These are phyloP conservation scores for Coccomyxa sp. DNA, from an alignment of 139 green algal genomes.

Conservation along the genomic window DNA sequence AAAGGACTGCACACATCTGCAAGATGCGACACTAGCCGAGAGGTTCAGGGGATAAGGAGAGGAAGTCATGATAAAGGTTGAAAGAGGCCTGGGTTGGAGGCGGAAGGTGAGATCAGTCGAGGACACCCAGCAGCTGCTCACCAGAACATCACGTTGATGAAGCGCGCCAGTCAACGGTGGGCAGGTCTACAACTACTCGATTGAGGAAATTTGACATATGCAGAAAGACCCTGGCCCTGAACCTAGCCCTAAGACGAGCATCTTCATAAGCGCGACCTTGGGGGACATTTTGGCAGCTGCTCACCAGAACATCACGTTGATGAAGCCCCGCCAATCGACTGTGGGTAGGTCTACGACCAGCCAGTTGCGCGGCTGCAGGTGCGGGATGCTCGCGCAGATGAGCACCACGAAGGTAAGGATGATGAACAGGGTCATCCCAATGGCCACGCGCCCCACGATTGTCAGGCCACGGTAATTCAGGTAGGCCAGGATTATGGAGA, in stretches of 20 bases:
- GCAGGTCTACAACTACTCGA: conserved; percentile 55
- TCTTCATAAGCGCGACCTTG: too few relatives aligned
- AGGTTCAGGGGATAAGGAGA: too few relatives aligned
- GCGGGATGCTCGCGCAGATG: conserved; percentile 46
- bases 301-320: conserved; percentile 97
- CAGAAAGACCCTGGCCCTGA: too few relatives aligned
- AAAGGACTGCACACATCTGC: too few relatives aligned
- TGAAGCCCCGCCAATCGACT: conserved; percentile 80
- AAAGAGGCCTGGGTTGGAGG: too few relatives aligned
- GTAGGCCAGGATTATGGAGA: conserved; percentile 56
- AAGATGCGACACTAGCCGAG: too few relatives aligned
- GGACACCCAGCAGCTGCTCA: conserved; percentile 25
- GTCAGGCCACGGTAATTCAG: conserved; percentile 60
- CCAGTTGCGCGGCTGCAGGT: conserved; percentile 67
- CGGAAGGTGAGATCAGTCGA: too few relatives aligned
- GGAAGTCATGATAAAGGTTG: too few relatives aligned
- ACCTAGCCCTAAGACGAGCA: too few relatives aligned
- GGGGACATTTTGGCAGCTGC: too few relatives aligned
- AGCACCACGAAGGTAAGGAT: conserved; percentile 86
- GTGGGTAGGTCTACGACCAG: conserved; percentile 37
- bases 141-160: conserved; percentile 98
- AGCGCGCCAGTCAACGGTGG: conserved; percentile 72
- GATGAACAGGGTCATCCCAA: conserved; percentile 73
- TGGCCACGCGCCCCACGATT: conserved; percentile 78
- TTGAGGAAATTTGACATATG: too few relatives aligned